phyloP scores from a whole-genome alignment of 768 basidiomycete genomes.

The Trametopsis cervina region DNA sequence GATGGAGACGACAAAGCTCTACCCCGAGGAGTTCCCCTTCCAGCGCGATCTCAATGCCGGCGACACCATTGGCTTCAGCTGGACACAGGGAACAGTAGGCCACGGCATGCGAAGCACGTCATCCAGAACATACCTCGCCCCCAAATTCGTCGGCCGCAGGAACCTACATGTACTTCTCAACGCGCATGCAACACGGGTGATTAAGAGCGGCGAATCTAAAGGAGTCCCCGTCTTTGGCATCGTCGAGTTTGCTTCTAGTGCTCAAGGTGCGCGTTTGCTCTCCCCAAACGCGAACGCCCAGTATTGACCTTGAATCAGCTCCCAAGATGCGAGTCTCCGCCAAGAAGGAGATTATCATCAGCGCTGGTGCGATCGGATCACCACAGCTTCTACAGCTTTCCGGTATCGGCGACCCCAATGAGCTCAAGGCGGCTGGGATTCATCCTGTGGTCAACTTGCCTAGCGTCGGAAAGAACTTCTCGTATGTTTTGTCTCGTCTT shows the following conservation, averaged over 20 bases:
- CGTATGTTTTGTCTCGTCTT: no score
- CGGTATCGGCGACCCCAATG: slow-evolving; percentile 3
- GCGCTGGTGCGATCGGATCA: slow-evolving; percentile 24
- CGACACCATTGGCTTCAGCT: no score
- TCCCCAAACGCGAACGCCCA: neutral
- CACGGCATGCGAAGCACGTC: slow-evolving; percentile 7
- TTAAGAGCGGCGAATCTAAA: neutral
- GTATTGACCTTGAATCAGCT: slow-evolving; percentile 1
- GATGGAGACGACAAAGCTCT: no score
- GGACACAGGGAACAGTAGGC: slow-evolving; percentile 9
- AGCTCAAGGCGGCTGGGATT: slow-evolving; percentile 14
- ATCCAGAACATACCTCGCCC: neutral
- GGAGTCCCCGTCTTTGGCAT: neutral
- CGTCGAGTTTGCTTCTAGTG: neutral
- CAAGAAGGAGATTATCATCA: slow-evolving; percentile 14
- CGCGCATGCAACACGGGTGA: neutral
- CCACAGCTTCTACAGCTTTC: slow-evolving; percentile 12
- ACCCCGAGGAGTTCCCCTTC: no score
- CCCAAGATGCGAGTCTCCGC: slow-evolving; percentile 1
- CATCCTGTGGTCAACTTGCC: slow-evolving; percentile 21
- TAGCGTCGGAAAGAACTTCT: slow-evolving; percentile 25
- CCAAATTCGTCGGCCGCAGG: slow-evolving; percentile 3
- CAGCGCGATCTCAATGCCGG: no score
- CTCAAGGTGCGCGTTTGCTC: neutral
- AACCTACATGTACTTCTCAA: slow-evolving; percentile 15